Conservation (phyloP, 768 basidiomycete genomes). For the Podaxis rugospora region DNA sequence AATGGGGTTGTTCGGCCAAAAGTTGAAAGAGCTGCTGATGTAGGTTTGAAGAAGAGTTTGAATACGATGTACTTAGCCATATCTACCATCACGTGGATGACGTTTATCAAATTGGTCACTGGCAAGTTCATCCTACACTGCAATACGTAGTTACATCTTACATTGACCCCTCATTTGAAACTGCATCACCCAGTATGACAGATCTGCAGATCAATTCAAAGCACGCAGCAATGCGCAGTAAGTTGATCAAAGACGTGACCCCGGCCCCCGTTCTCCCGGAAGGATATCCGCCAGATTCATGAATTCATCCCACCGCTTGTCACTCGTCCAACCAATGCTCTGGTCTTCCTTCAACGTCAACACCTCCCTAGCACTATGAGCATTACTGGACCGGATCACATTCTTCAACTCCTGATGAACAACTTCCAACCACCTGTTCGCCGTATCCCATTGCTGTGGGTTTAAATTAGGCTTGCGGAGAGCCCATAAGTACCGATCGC, state of each 20-base stretch:
- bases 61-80: neutral
- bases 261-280: conserved; percentile 4
- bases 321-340: conserved; percentile 48
- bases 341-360: conserved; percentile 50
- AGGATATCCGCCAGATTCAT: conserved; percentile 29
- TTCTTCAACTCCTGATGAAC: conserved; percentile 39
- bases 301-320: conserved; percentile 48
- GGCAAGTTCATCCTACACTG: neutral
- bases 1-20: neutral
- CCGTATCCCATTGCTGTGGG: conserved; percentile 39
- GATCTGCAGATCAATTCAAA: neutral
- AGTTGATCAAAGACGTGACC: neutral
- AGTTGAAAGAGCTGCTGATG: neutral
- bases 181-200: neutral
- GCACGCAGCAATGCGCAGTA: neutral
- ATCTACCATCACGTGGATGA: conserved; percentile 10
- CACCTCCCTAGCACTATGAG: conserved; percentile 30
- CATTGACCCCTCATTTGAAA: neutral
- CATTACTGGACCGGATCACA: conserved; percentile 13
- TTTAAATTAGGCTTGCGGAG: conserved; percentile 48
- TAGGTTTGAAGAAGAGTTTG: neutral
- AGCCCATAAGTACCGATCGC: conserved; percentile 61
- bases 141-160: neutral
- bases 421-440: conserved; percentile 51
- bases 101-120: neutral